Evolutionary conservation across 371 early-diverging fungal genomes (phyloP).

Genomic region (Fennellomyces sp.): DNA sequence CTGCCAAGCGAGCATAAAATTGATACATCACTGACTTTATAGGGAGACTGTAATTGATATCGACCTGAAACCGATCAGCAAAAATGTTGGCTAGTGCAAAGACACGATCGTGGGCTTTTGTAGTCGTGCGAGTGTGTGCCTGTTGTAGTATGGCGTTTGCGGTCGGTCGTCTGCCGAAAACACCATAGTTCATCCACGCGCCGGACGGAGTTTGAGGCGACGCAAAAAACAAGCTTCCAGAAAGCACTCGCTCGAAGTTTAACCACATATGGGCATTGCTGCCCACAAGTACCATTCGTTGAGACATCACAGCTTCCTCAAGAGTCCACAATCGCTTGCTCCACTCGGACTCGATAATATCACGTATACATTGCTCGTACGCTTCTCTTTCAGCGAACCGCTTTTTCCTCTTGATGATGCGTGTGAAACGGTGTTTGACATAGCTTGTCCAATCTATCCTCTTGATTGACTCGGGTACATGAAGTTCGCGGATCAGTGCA

Average conservation of each 20-base stretch:
- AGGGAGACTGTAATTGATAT: too few species aligned
- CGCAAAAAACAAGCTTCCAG: too few species aligned
- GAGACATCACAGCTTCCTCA: neutral
- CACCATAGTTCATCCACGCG: neutral
- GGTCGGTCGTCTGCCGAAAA: too few species aligned
- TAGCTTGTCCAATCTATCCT: neutral
- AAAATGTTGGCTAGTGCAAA: neutral
- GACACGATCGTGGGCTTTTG: neutral
- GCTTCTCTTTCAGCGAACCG: too few species aligned
- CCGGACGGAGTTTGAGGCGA: neutral
- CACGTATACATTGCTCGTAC: neutral
- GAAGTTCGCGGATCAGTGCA: neutral
- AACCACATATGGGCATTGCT: neutral
- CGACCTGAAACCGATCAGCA: too few species aligned
- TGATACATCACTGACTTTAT: too few species aligned
- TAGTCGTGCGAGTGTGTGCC: neutral
- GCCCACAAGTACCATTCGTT: neutral
- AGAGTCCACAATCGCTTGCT: neutral
- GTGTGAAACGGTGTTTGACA: too few species aligned
- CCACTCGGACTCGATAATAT: neutral
- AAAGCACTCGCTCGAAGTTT: too few species aligned
- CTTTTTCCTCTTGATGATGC: too few species aligned
- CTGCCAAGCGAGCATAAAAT: too few species aligned
- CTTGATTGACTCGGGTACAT: neutral
- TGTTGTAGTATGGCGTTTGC: neutral